These are phyloP conservation scores for Rhododendron henanense DNA, from an alignment of 148 eudicot genomes.

Conservation along the genomic window DNA sequence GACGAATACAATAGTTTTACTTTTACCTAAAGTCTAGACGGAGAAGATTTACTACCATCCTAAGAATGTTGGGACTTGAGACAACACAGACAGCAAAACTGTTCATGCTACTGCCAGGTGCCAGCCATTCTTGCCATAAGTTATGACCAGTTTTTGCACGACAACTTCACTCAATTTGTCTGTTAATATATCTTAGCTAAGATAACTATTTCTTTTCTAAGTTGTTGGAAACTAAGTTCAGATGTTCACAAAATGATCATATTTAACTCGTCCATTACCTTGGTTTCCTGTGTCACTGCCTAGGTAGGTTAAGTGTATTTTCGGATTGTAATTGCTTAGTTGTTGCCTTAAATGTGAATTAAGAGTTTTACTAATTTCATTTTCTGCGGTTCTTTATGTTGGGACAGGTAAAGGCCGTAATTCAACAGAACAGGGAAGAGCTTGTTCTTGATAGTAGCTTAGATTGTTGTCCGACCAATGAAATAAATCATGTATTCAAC, in stretches of 20 bases:
- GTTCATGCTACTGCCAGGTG: not conserved
- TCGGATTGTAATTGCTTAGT: not conserved
- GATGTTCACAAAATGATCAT: not conserved
- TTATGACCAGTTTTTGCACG: not conserved
- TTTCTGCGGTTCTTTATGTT: conserved; percentile 4
- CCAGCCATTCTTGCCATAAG: not conserved
- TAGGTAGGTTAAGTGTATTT: not conserved
- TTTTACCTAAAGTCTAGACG: not conserved
- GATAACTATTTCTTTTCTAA: not conserved
- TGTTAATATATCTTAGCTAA: not conserved
- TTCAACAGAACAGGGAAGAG: conserved; percentile 66
- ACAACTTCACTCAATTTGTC: not conserved
- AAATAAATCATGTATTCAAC: conserved; percentile 52
- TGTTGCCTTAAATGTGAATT: not conserved
- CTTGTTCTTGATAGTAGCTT: conserved; percentile 61
- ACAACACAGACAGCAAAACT: not conserved
- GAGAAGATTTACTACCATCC: not conserved
- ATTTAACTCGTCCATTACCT: not conserved
- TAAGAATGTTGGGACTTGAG: not conserved
- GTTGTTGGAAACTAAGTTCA: not conserved
- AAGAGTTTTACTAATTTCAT: not conserved
- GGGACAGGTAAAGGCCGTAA: conserved; percentile 74
- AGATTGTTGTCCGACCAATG: conserved; percentile 41
- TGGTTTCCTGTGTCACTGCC: not conserved
- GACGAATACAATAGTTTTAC: not conserved